Percentiles rank a stretch among this genome's conserved stretches.
Evolutionary conservation across 306 rosid species (phyloP).

Genomic region (Cucurbita argyrosperma): DNA sequence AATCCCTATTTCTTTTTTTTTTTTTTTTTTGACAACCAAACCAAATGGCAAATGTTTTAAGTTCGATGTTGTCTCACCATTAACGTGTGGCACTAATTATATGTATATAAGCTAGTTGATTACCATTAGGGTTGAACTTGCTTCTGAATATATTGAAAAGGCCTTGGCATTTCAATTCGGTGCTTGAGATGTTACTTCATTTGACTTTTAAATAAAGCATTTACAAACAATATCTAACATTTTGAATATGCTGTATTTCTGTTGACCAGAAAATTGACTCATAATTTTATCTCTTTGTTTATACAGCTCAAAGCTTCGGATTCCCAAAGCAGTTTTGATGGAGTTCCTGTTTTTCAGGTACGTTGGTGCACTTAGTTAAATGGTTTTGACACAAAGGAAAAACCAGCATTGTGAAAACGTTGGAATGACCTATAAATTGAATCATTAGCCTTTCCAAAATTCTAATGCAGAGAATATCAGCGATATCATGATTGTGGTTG

Average conservation of each 20-base stretch:
- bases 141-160: neutral
- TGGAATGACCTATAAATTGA: neutral
- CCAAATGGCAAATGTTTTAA: neutral
- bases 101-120: neutral
- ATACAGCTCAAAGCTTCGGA: constrained; percentile 49
- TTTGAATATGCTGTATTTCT: neutral
- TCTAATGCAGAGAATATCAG: neutral
- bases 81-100: neutral
- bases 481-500: neutral
- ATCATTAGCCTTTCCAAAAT: neutral
- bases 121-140: neutral
- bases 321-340: constrained; percentile 52
- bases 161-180: neutral
- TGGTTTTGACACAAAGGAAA: neutral
- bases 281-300: constrained; percentile 8
- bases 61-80: neutral
- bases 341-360: constrained; percentile 97
- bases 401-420: neutral
- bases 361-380: constrained; percentile 13
- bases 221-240: neutral
- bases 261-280: constrained; percentile 2
- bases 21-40: neutral
- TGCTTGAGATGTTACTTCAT: neutral
- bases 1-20: neutral
- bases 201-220: neutral